Base-by-base conservation (phyloP, 2,329 filamentous ascomycete species). In the Septoria petroselini region DNA sequence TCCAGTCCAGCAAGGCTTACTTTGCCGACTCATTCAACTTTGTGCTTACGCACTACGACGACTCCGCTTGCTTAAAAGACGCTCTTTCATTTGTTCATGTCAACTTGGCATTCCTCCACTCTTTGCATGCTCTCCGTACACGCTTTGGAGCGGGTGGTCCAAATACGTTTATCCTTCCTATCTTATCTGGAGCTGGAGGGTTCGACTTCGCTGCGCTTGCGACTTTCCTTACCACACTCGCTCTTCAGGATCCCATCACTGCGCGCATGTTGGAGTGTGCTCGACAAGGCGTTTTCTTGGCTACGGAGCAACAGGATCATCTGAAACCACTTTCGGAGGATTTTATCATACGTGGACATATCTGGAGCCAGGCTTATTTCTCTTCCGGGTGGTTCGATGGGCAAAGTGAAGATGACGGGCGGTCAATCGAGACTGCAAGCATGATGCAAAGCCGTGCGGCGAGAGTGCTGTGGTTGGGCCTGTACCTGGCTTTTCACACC, bases 291-390 rank as follows among this genome's bases (percentile, higher is more conserved):
- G 72, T 19, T 68, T 81, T 52, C 68, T 55, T 66, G 70, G 25
- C 70, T 62, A 23, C 65, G 62, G 71, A 2, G 72, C 71, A 1
- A 71, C 72, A 23, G 67, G 48, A 45, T 1, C 64, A 73, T 0
- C 73, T 73, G 1, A 71, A 76, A 1, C 84, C 85, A 0, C 64
- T 89, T 0, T 83, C 84, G 0, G 86, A 89, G 41, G 86, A 90
- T 53, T 87, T 81, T 56, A 74, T 79, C 0, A 75, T 88, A 48
- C 74, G 83, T 1, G 85, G 85, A 0, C 69, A 86, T 1, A 64
- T 82, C 1, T 87, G 81, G 71, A 71, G 76, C 0, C 73, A 81
- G 2, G 71, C 73, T 8, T 84, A 84, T 48, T 83, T 79, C 45
- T 82, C 83, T 0, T 48, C 66, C 0, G 69, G 73, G 0, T 86